Evolutionary conservation across 495 filamentous ascomycete species (phyloP).

Genomic region (Podospora pseudopauciseta): DNA sequence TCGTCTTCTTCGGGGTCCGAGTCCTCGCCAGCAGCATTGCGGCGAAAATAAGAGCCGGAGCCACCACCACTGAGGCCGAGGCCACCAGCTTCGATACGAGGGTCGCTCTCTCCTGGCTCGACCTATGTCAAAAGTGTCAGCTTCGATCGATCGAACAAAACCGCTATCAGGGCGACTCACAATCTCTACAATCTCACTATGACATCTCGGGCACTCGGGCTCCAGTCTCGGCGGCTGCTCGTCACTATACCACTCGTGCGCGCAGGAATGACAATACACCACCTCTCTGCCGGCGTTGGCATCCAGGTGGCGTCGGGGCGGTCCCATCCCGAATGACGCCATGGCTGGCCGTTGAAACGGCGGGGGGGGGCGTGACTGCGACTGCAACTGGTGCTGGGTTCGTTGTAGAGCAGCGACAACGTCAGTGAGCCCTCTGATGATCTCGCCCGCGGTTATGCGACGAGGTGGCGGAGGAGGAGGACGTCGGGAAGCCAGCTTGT

Average conservation of each 20-base stretch:
- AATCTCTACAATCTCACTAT: slow-evolving; percentile 79
- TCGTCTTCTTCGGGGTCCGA: slow-evolving; percentile 48
- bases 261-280: slow-evolving; percentile 78
- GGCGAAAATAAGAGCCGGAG: slow-evolving; percentile 34
- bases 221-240: slow-evolving; percentile 56
- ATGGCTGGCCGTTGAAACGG: slow-evolving; percentile 35
- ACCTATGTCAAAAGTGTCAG: slow-evolving; percentile 21
- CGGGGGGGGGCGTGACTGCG: slow-evolving; percentile 30
- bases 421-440: slow-evolving; percentile 9
- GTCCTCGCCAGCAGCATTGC: slow-evolving; percentile 38
- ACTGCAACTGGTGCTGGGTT: background rate
- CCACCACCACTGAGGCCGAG: slow-evolving; percentile 29
- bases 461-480: background rate
- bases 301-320: slow-evolving; percentile 34
- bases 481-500: slow-evolving; percentile 15
- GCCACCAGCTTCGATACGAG: slow-evolving; percentile 37
- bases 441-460: background rate
- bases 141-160: slow-evolving; percentile 6
- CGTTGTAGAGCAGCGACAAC: slow-evolving; percentile 10
- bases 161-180: slow-evolving; percentile 44
- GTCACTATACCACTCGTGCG: slow-evolving; percentile 72
- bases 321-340: slow-evolving; percentile 23
- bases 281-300: slow-evolving; percentile 55
- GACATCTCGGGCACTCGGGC: slow-evolving; percentile 79
- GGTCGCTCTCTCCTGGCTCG: background rate